Base-by-base conservation (phyloP, 164 flowering plant genomes). In the Paratinospora sagittata region DNA sequence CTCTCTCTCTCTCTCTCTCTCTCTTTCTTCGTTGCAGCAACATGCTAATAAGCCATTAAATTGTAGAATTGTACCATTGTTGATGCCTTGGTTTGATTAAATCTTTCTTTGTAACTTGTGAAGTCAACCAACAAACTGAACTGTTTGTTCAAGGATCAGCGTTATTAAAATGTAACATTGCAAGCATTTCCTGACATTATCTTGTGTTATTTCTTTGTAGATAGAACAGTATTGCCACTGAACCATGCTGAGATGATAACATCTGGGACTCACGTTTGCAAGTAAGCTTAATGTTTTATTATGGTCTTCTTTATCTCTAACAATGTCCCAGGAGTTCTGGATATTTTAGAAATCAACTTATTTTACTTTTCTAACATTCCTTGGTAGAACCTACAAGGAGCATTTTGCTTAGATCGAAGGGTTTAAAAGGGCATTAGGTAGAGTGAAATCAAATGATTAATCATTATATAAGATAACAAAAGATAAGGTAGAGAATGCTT, bases 221-320 rank as follows among this genome's bases (percentile, higher is more conserved):
- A 89, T 75, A 82, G 92, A 45, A 73, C 89, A 64, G 81, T 86
- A 80, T 67, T 90, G 91, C 84, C 78, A 27, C 79, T 92, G 65
- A 85, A 85, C 74, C 90, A 92, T 82, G 84, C 88, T 26, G 96
- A 92, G 78, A 82, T 73, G 86, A 85, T 92, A 71, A 81, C 88
- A 74, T 64, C 84, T 66, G 82, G 72, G 61, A 86, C 94, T n/a
- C 78, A 82, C 74, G 23, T 86, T 62, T 92, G 97, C 92, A 80
- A 76, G 97, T 92, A 76, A 82, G 92, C 78, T 63, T 63, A 52
- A 52, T 52, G 21, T 52, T 17, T 6, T 52, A n/a, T 19, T n/a
- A 19, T 19, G 60, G 45, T 41, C 45, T 41, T 41, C 45, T 41
- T 41, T 41, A 41, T 11, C 45, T 41, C 8, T 52, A 52, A 52